Evolutionary conservation across 2,329 filamentous ascomycete species (phyloP).

Genomic region (Westerdykella sp.): DNA sequence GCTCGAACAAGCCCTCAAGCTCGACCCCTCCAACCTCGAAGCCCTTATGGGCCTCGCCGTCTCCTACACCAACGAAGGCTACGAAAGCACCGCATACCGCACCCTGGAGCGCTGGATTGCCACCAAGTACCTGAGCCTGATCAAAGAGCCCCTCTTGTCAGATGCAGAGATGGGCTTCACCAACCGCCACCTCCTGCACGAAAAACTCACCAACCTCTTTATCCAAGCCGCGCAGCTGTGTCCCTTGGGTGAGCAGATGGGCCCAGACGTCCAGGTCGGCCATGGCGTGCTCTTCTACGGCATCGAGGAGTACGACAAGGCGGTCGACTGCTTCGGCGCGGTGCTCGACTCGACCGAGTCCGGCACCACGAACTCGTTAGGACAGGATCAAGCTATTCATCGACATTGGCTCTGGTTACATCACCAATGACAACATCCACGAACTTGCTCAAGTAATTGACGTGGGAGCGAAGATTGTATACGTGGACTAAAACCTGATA

Average conservation of each 20-base stretch:
- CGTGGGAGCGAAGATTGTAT: too few species aligned
- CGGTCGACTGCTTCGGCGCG: constrained; percentile 94
- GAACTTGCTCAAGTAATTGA: too few species aligned
- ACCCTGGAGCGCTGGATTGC: constrained; percentile 95
- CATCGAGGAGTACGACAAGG: constrained; percentile 95
- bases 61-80: constrained; percentile 97
- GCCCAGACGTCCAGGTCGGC: constrained; percentile 95
- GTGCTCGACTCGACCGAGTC: constrained; percentile 80
- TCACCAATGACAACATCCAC: too few species aligned
- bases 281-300: constrained; percentile 97
- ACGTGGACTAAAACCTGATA: too few species aligned
- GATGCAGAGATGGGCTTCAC: constrained; percentile 88
- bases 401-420: too few species aligned
- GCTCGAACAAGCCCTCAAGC: constrained; percentile 80
- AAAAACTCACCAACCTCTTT: constrained; percentile 84
- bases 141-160: constrained; percentile 64
- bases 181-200: constrained; percentile 81
- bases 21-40: constrained; percentile 78
- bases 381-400: too few species aligned
- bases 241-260: constrained; percentile 90
- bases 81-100: constrained; percentile 92
- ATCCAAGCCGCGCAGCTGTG: constrained; percentile 88
- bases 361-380: constrained; percentile 74
- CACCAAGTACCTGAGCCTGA: constrained; percentile 84
- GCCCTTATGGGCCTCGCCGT: constrained; percentile 94